These are phyloP conservation scores for Trichocomaceae sp. DNA, from an alignment of 2,329 filamentous ascomycete species.

Conservation along the genomic window DNA sequence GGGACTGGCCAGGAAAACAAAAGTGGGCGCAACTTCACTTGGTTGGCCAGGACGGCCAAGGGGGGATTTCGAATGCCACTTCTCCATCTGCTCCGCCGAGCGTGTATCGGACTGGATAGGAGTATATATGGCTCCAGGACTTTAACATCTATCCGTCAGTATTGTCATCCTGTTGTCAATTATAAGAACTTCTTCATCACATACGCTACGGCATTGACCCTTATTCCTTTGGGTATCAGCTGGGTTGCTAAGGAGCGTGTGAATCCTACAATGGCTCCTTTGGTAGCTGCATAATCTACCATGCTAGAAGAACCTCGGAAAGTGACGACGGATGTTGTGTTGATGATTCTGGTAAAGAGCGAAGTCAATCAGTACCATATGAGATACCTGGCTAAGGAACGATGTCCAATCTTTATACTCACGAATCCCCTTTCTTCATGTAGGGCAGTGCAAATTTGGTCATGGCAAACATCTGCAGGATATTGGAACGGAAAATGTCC, in stretches of 20 bases:
- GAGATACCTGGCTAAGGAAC: background rate
- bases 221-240: conserved; percentile 51
- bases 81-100: conserved; percentile 29
- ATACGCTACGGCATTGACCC: conserved; percentile 45
- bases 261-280: conserved; percentile 53
- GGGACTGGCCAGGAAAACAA: conserved; percentile 33
- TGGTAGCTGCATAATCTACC: conserved; percentile 53
- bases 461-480: conserved; percentile 54
- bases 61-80: conserved; percentile 22
- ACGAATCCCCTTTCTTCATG: conserved; percentile 47
- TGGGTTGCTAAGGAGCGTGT: conserved; percentile 49
- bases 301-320: conserved; percentile 48
- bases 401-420: conserved; percentile 17
- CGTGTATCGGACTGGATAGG: conserved; percentile 32
- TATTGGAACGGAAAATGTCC: conserved; percentile 52
- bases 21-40: conserved; percentile 36
- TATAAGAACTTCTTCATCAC: conserved; percentile 11
- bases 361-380: background rate
- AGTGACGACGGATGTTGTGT: conserved; percentile 49
- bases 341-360: conserved; percentile 45
- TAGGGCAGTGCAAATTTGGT: conserved; percentile 52
- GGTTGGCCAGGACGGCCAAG: conserved; percentile 33
- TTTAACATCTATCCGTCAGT: conserved; percentile 12
- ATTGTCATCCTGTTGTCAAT: background rate
- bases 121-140: conserved; percentile 30